Evolutionary conservation across 139 green algal species (phyloP), one percentile per base, ranked within the genome.

Genomic region (Micractinium conductrix): DNA sequence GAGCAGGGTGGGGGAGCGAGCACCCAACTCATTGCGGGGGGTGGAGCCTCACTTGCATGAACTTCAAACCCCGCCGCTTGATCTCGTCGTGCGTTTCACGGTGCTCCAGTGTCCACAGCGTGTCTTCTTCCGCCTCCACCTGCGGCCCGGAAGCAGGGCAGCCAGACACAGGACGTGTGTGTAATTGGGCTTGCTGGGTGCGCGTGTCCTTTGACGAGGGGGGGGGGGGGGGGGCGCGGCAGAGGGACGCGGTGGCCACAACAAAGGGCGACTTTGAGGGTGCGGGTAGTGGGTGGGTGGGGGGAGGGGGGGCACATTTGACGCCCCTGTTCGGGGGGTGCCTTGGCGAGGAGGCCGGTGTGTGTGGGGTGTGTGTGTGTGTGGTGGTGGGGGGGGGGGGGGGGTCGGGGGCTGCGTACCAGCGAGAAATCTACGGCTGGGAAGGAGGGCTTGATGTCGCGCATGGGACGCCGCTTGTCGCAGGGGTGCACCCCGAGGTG

Each of bases 371-470:
- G 48, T 10, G 10, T 58, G 48, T 30, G 26, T 65, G 16, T 26
- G 19, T 65, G 19, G 3, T 68, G 53, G 60, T 37, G 60, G 60
- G 12, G 60, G 35, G 60, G 62, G 28, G 19, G 21, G 21, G 24
- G 58, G 16, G 58, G 58, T 14, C 16, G 6, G 58, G 58, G 58
- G 16, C 48, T 16, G 30, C 75, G 8, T 17, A 93, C 38, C n/a
- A 78, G 38, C 1, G 70, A 78, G 73, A 93, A 92, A 68, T 93
- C 90, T 0, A 93, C 79, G 3, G 78, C 86, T 1, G 89, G 88
- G 65, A 93, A 93, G 26, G 69, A 33, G 35, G 76, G n/a, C 5
- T 33, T 35, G 5, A 80, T 37, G 5, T 84, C 43, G 33, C 30
- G n/a, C 26, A 83, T 80, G 50, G 79, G 43, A 1, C 80, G 80